These are phyloP conservation scores for Ceratocystis huliohia DNA, from an alignment of 2,329 filamentous ascomycete genomes.

Conservation along the genomic window DNA sequence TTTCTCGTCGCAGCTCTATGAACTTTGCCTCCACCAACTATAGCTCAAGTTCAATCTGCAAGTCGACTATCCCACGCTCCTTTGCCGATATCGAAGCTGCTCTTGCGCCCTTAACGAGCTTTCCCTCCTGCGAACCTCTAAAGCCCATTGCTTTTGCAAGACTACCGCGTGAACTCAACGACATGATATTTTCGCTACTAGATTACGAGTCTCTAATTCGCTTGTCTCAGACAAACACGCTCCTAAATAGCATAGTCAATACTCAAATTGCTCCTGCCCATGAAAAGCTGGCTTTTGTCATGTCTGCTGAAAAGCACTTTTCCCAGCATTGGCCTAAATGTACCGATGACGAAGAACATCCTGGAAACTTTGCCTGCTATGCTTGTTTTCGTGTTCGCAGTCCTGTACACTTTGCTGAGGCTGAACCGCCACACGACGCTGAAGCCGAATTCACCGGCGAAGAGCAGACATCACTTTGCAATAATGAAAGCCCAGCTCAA, in stretches of 20 bases:
- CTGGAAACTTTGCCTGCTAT: conserved; percentile 34
- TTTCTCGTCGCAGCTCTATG: conserved; percentile 19
- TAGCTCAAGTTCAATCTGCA: not conserved
- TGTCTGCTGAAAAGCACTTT: conserved; percentile 33
- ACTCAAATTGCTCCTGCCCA: conserved; percentile 27
- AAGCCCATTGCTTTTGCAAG: conserved; percentile 25
- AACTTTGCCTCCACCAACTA: conserved; percentile 10
- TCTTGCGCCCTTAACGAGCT: conserved; percentile 15
- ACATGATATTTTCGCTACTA: conserved; percentile 28
- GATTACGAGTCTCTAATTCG: conserved; percentile 33
- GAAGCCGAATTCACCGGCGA: not conserved
- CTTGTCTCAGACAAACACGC: conserved; percentile 30
- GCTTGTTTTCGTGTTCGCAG: conserved; percentile 32
- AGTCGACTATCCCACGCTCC: conserved; percentile 17
- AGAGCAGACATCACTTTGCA: not conserved
- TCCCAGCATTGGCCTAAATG: conserved; percentile 31
- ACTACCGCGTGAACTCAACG: conserved; percentile 28
- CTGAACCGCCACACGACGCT: conserved; percentile 26
- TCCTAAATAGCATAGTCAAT: conserved; percentile 28
- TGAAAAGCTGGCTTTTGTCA: conserved; percentile 33
- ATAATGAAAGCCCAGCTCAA: not conserved
- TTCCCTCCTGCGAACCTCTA: not conserved
- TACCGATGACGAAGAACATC: conserved; percentile 24
- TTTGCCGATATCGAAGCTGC: conserved; percentile 18
- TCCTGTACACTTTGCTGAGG: conserved; percentile 31